Percentiles rank a stretch among this genome's conserved stretches.
These are phyloP conservation scores for Boletus rubescentipes DNA, from an alignment of 768 basidiomycete species.

Conservation along the genomic window DNA sequence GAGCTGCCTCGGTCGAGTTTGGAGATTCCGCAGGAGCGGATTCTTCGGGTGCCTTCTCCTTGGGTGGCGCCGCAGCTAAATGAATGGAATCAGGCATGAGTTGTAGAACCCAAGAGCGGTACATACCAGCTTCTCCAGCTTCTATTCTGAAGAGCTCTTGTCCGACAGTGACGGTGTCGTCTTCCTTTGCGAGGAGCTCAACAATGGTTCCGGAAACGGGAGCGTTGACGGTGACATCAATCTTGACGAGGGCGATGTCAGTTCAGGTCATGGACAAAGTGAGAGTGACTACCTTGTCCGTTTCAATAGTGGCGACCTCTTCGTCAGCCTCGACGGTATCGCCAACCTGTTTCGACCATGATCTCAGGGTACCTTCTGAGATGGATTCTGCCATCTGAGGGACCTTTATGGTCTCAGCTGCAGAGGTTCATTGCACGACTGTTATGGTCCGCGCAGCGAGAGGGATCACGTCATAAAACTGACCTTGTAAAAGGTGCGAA, in stretches of 20 bases:
- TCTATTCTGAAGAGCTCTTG: slow-evolving; percentile 94
- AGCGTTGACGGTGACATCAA: slow-evolving; percentile 96
- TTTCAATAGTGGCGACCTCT: slow-evolving; percentile 97
- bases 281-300: slow-evolving; percentile 75
- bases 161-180: slow-evolving; percentile 92
- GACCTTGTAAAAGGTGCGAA: slow-evolving; percentile 68
- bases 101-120: background rate
- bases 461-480: slow-evolving; percentile 26
- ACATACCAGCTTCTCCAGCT: slow-evolving; percentile 64
- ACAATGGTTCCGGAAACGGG: slow-evolving; percentile 84
- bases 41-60: slow-evolving; percentile 26
- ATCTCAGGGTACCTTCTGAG: slow-evolving; percentile 93
- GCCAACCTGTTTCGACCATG: slow-evolving; percentile 92
- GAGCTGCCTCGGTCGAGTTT: slow-evolving; percentile 40
- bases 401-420: slow-evolving; percentile 89
- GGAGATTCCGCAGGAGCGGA: slow-evolving; percentile 25
- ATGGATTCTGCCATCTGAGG: slow-evolving; percentile 99
- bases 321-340: slow-evolving; percentile 90
- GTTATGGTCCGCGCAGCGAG: slow-evolving; percentile 10
- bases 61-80: slow-evolving; percentile 32
- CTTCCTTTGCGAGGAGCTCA: slow-evolving; percentile 84
- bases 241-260: slow-evolving; percentile 46
- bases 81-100: background rate
- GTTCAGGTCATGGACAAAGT: background rate
- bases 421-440: slow-evolving; percentile 1